Conservation (phyloP, 805 yeast genomes). For the Kodamaea restingae region DNA sequence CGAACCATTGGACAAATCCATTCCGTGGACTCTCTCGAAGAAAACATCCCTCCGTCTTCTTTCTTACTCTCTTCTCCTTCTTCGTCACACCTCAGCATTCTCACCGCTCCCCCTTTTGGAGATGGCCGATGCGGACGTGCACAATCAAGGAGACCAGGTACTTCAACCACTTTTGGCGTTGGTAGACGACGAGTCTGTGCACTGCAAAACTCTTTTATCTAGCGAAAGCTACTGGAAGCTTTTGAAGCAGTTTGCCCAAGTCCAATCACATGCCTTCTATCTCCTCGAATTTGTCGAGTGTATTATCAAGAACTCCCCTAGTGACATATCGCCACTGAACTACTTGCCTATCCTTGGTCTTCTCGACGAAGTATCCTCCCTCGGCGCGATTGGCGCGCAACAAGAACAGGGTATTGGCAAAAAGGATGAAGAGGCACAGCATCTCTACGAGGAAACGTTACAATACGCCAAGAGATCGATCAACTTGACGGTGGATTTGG, state of each 20-base stretch:
- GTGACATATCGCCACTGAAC: slow-evolving; percentile 43
- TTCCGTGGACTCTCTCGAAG: slow-evolving; percentile 10
- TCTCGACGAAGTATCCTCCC: slow-evolving; percentile 74
- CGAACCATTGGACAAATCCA: no score
- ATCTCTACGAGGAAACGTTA: slow-evolving; percentile 31
- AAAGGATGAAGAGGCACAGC: neutral
- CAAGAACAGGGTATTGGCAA: slow-evolving; percentile 49
- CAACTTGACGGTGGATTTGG: slow-evolving; percentile 51
- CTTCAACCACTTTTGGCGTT: slow-evolving; percentile 49
- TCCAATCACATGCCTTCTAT: slow-evolving; percentile 36
- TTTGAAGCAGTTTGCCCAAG: slow-evolving; percentile 45
- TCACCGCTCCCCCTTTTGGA: neutral
- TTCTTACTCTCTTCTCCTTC: slow-evolving; percentile 49
- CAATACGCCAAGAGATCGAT: slow-evolving; percentile 60
- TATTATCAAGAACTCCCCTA: slow-evolving; percentile 28
- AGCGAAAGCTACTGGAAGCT: slow-evolving; percentile 52
- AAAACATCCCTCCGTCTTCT: slow-evolving; percentile 40
- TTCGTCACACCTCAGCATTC: slow-evolving; percentile 27
- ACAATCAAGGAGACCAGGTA: slow-evolving; percentile 42
- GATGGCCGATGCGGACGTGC: slow-evolving; percentile 38
- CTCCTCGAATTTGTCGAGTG: slow-evolving; percentile 48
- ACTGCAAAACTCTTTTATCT: slow-evolving; percentile 30
- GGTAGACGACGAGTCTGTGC: slow-evolving; percentile 43
- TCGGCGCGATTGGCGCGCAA: slow-evolving; percentile 75
- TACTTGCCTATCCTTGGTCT: slow-evolving; percentile 66